These are phyloP conservation scores for Cryptococcus maquisensis DNA, from an alignment of 1,284 basidiomycete genomes.

Conservation along the genomic window DNA sequence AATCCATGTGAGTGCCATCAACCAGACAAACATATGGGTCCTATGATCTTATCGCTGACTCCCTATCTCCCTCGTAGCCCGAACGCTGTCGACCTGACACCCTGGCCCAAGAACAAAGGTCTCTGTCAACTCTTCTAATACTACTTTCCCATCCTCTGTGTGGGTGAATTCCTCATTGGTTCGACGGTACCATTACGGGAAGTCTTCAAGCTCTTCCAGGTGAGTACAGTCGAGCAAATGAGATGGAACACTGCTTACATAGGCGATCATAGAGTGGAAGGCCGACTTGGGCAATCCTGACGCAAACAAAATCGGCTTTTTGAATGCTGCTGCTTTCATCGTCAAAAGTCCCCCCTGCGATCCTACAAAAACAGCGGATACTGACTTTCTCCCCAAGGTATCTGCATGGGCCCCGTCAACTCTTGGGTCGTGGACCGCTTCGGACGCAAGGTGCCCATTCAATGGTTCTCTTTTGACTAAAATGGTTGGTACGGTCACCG, in stretches of 20 bases:
- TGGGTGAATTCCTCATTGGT: slow-evolving; percentile 10
- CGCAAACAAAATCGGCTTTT: slow-evolving; percentile 7
- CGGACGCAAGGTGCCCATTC: slow-evolving; percentile 8
- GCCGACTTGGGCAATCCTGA: slow-evolving; percentile 5
- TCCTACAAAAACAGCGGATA: too few species aligned
- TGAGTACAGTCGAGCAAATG: not conserved
- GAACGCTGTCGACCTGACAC: slow-evolving; percentile 1
- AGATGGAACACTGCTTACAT: not conserved
- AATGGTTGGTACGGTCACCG: slow-evolving; percentile 5
- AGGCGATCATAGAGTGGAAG: slow-evolving; percentile 7
- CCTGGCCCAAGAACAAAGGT: slow-evolving; percentile 2
- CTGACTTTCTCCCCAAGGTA: not conserved
- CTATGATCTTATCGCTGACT: too few species aligned
- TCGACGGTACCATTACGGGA: slow-evolving; percentile 13
- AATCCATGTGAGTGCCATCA: too few species aligned
- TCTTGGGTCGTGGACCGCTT: slow-evolving; percentile 6
- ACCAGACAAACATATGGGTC: too few species aligned
- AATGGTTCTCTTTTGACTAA: slow-evolving; percentile 5
- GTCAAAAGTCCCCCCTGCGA: not conserved
- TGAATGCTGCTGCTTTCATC: slow-evolving; percentile 10
- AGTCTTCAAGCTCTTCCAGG: slow-evolving; percentile 5
- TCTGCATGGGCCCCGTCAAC: slow-evolving; percentile 9
- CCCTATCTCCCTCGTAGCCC: not conserved
- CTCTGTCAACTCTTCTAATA: not conserved
- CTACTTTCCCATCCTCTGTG: slow-evolving; percentile 8